Base-by-base conservation (phyloP, 805 yeast species). In the Starmerella apis region DNA sequence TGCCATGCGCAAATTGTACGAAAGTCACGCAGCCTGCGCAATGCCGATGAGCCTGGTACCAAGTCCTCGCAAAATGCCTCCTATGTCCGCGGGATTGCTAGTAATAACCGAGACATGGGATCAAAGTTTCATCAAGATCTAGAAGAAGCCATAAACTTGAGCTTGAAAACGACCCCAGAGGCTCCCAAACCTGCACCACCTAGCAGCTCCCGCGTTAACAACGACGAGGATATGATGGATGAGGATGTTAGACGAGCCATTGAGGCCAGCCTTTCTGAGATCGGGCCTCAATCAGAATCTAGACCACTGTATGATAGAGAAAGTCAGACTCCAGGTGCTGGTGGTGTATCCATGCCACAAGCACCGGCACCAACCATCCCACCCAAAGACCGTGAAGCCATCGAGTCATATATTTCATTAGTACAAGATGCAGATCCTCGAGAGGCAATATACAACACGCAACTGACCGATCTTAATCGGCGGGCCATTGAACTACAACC, bases 241-340 rank as follows among this genome's bases (percentile, higher is more conserved):
- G 90, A 82, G 33, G 95, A 86, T 32, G 76, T 90, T 79, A 84
- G 80, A 63, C 94, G 92, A 0, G 98, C 97, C 0, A 90, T 92
- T 51, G 95, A 83, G 14, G 95, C 95, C 0, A 86, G 95, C 65
- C 71, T 92, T 54, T 74, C 73, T 47, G 96, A 88, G 51, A 72
- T 83, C 62, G 77, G 57, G 39, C 14, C 14, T 39, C 31, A 16
- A 25, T 41, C 18, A 25, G 20, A 30, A 14, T 31, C 35, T 8
- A 18, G 10, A 31, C 18, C 5, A 7, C 7, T n/a, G 16, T 18
- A 31, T 7, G 14, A 11, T 14, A 14, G 16, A 11, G 18, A 31
- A 11, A 11, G 35, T 14, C 35, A 31, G 11, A 18, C 35, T 31
- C 14, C 35, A 4, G 9, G n/a, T 19, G 30, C 43, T n/a, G 18